Evolutionary conservation across 164 flowering plant species (phyloP).

Genomic region (Chloranthus sessilifolius): DNA sequence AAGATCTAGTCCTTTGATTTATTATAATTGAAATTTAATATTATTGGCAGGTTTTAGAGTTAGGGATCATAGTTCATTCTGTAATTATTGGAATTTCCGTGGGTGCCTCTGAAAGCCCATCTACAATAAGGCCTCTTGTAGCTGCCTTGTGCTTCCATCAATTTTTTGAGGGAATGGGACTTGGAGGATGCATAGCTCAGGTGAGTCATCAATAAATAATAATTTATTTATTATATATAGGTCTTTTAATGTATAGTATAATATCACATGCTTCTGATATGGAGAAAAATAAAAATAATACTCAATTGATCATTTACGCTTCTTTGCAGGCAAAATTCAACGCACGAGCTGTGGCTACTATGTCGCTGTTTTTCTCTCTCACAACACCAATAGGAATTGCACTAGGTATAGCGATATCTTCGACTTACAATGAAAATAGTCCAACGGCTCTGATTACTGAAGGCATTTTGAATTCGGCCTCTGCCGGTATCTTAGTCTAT

Average conservation of each 20-base stretch:
- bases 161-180: constrained; percentile 6
- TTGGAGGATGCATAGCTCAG: neutral
- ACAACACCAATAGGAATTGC: constrained; percentile 46
- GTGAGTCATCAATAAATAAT: neutral
- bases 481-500: constrained; percentile 40
- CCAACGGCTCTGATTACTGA: constrained; percentile 31
- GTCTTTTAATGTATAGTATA: neutral
- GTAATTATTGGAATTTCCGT: constrained; percentile 21
- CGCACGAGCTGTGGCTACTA: constrained; percentile 5
- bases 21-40: too few relatives aligned
- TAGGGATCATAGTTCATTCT: constrained; percentile 15
- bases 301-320: neutral
- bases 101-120: constrained; percentile 19
- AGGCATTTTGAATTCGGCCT: constrained; percentile 37
- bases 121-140: constrained; percentile 15
- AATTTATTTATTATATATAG: neutral
- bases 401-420: constrained; percentile 31
- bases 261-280: too few relatives aligned
- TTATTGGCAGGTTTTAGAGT: too few relatives aligned
- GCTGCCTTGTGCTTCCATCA: constrained; percentile 23
- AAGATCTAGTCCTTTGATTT: too few relatives aligned
- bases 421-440: constrained; percentile 26
- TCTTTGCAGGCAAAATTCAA: constrained; percentile 36
- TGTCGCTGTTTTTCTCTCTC: constrained; percentile 36
- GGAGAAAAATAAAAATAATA: too few relatives aligned